Percentiles rank a stretch among this genome's conserved stretches.
Evolutionary conservation across 257 asterid species (phyloP).

Genomic region (Primulina tabacum): DNA sequence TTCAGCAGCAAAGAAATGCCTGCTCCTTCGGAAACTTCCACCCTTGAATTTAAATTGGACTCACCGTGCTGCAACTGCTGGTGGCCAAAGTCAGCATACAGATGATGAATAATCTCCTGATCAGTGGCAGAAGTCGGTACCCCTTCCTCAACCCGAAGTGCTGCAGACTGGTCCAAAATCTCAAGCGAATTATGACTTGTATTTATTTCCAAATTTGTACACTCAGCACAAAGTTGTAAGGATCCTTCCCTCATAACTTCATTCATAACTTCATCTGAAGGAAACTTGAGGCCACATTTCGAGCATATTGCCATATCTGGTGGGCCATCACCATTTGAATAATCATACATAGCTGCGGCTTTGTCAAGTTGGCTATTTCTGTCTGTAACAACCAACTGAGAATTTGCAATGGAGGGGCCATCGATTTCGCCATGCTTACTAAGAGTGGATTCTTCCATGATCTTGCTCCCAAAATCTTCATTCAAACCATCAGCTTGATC

Average conservation of each 20-base stretch:
- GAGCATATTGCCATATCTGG: conserved; percentile 49
- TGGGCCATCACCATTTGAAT: conserved; percentile 30
- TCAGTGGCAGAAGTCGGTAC: conserved; percentile 19
- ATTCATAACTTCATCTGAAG: conserved; percentile 32
- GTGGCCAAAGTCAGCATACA: conserved; percentile 29
- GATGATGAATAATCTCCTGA: conserved; percentile 31
- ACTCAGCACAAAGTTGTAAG: conserved; percentile 50
- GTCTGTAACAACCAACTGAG: conserved; percentile 34
- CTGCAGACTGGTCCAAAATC: conserved; percentile 32
- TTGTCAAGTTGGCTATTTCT: conserved; percentile 32
- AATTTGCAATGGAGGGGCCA: conserved; percentile 26
- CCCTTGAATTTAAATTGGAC: conserved; percentile 35
- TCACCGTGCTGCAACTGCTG: conserved; percentile 28
- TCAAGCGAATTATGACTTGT: conserved; percentile 34
- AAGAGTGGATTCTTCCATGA: conserved; percentile 32
- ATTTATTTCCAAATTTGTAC: conserved; percentile 43
- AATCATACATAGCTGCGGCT: conserved; percentile 27
- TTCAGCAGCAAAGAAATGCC: conserved; percentile 80
- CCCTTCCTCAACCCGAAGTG: conserved; percentile 32
- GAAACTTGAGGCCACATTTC: conserved; percentile 47
- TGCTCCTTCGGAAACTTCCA: conserved; percentile 53
- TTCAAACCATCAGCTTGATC: conserved; percentile 48
- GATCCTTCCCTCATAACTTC: conserved; percentile 47
- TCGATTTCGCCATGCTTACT: conserved; percentile 30
- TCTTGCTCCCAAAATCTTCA: conserved; percentile 36